Conservation (phyloP, 768 basidiomycete species). For the Lactifluus echinatus region DNA sequence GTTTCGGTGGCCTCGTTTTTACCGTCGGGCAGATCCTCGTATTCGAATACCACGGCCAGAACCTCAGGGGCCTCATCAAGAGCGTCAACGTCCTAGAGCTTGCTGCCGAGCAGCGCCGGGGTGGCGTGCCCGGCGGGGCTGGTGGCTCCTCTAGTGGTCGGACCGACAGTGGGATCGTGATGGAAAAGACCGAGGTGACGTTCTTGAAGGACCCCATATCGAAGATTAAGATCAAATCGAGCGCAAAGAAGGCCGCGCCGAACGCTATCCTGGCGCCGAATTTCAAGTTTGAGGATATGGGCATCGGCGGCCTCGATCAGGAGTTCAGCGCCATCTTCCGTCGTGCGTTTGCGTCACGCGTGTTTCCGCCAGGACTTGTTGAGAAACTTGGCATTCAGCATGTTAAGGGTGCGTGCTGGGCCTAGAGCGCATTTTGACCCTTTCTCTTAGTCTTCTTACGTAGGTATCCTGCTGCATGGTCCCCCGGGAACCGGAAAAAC, state of each 20-base stretch:
- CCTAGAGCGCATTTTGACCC: neutral
- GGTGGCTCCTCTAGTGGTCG: neutral
- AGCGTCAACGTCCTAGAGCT: conserved; percentile 52
- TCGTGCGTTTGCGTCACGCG: conserved; percentile 94
- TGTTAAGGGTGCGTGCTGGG: conserved; percentile 69
- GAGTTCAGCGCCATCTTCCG: conserved; percentile 97
- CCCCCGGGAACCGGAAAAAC: conserved; percentile 99
- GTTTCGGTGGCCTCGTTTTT: conserved; percentile 66
- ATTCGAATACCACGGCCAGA: conserved; percentile 85
- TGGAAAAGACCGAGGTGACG: conserved; percentile 87
- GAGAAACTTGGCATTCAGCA: conserved; percentile 98
- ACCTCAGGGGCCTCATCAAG: conserved; percentile 63
- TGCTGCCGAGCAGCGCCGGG: conserved; percentile 48
- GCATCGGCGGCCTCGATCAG: conserved; percentile 92
- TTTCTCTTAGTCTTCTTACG: neutral
- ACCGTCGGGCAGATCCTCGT: conserved; percentile 60
- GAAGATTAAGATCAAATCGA: conserved; percentile 84
- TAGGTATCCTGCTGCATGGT: conserved; percentile 89
- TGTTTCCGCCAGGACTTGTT: conserved; percentile 95
- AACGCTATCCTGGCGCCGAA: conserved; percentile 96
- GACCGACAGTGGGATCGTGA: conserved; percentile 59
- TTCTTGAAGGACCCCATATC: conserved; percentile 79
- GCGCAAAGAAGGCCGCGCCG: conserved; percentile 84
- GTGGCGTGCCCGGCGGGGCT: conserved; percentile 23
- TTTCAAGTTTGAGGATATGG: conserved; percentile 99